Base-by-base conservation (phyloP, 164 flowering plant genomes). In the Vitis rupestris region DNA sequence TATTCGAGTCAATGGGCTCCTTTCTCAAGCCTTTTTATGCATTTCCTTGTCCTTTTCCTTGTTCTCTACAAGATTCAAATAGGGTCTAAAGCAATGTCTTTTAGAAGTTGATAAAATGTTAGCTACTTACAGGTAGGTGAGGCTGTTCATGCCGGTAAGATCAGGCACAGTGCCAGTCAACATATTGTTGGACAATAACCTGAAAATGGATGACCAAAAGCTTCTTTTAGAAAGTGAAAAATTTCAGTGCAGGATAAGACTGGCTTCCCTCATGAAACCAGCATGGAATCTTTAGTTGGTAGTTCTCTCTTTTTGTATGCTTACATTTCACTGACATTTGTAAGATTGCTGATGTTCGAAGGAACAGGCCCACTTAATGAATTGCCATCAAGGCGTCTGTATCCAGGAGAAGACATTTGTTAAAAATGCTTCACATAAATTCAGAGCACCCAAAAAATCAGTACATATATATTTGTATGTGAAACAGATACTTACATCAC, bases 361-460 rank as follows among this genome's bases (percentile, higher is more conserved):
- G 91, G 91, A 27, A 85, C 63, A 61, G 70, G 0, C 58, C 92
- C 93, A 59, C 61, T 75, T 1, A 89, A 59, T 13, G 60, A 64
- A 63, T 89, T 89, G 63, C 90, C 73, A 66, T 91, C 94, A 65
- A 91, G 80, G 19, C 97, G 92, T 12, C 97, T 91, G 84, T 55
- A 29, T 31, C 51, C 56, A 79, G 48, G 11, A n/a, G 7, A 64
- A 62, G 31, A 70, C 8, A 62, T 49, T 59, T 9, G 61, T 47
- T 7, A 15, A n/a, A 37, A 19, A 49, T 19, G 49, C 23, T 19
- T 63, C 7, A 65, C 37, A 61, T 29, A 52, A 31, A 15, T 63
- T 4, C 15, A 10, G 23, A 4, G 5, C 30, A 10, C 30, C 17
- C 4, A 5, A 9, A 9, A 3, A 50, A 69, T 19, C 58, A 31